Conservation (phyloP, 2,329 filamentous ascomycete species). For the Fusarium euwallaceae region DNA sequence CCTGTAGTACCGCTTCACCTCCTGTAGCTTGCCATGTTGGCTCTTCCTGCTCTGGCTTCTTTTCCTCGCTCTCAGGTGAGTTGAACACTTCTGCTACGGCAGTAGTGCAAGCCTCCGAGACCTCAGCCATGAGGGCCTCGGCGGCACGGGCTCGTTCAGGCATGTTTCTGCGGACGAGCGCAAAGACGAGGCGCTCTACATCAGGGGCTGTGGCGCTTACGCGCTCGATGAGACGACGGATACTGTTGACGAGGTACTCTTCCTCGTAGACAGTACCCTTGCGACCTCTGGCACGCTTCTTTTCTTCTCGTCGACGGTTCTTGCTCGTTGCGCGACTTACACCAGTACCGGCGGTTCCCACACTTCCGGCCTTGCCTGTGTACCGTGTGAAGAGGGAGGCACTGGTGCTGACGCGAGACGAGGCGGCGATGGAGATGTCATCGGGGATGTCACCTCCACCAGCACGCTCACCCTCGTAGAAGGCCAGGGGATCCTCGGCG, state of each 20-base stretch:
- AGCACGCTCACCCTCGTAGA: slow-evolving; percentile 83
- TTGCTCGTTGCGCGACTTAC: slow-evolving; percentile 86
- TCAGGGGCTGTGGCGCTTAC: slow-evolving; percentile 81
- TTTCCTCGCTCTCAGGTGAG: slow-evolving; percentile 28
- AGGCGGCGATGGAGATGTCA: slow-evolving; percentile 89
- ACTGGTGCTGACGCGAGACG: slow-evolving; percentile 82
- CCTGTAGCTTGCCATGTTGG: slow-evolving; percentile 57
- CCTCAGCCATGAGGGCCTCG: slow-evolving; percentile 79
- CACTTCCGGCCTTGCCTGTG: slow-evolving; percentile 75
- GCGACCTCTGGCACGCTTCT: slow-evolving; percentile 93
- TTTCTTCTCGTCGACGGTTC: slow-evolving; percentile 90
- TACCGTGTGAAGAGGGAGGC: slow-evolving; percentile 95
- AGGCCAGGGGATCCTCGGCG: slow-evolving; percentile 85
- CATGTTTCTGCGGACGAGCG: slow-evolving; percentile 85
- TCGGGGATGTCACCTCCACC: slow-evolving; percentile 83
- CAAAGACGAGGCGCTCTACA: slow-evolving; percentile 79
- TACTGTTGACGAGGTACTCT: slow-evolving; percentile 92
- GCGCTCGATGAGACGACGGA: slow-evolving; percentile 85
- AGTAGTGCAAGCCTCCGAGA: slow-evolving; percentile 76
- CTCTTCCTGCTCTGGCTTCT: slow-evolving; percentile 34
- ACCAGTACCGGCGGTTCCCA: slow-evolving; percentile 78
- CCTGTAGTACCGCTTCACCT: slow-evolving; percentile 65
- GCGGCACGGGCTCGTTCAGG: slow-evolving; percentile 86
- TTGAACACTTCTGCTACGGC: slow-evolving; percentile 79
- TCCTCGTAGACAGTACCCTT: slow-evolving; percentile 99